Evolutionary conservation across 352 stramenopile genomes (phyloP), one percentile per base, ranked within the genome.

Genomic region (Globisporangium rhizosaccharum): DNA sequence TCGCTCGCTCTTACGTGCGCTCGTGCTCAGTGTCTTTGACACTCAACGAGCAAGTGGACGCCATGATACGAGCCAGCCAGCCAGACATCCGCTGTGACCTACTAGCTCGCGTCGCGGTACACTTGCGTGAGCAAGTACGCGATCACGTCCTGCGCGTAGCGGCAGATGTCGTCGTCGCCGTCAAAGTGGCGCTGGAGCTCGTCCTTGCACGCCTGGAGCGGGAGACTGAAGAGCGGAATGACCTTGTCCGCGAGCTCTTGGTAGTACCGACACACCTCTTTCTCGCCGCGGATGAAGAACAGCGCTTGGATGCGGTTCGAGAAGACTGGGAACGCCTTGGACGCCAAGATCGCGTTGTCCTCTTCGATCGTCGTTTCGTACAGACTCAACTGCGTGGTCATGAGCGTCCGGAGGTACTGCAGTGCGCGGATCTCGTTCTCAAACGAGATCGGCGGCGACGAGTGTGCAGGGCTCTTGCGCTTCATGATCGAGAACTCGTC

Each of bases 261-360:
- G 63, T 88, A 95, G 61, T 92, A 86, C 49, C 73, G 69, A 52
- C 83, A 96, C 49, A 96, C 84, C 63, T 94, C 76, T 55, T 96
- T 96, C 61, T 96, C 88, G 12, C 88, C 88, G 15, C 83, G 80
- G 57, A 96, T 90, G 61, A 96, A 93, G 64, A 93, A 92, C 42
- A 96, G 71, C 60, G 85, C 85, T 55, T 96, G 85, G 57, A 92
- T 89, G 57, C 84, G 75, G 76, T 96, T 96, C 41, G 84, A 94
- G 65, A 92, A 92, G 48, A 92, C 62, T 51, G 78, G 74, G 62
- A 83, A 89, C 61, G 86, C 67, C 68, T 89, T 89, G 48, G 78
- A 88, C 51, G 83, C 83, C 58, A 95, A 66, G 61, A 92, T 70
- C 39, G 75, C 83, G 59, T 94, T 87, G 68, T 96, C 88, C 63